Conservation (phyloP, 2,329 filamentous ascomycete genomes). For the Bipolaris sorokiniana region DNA sequence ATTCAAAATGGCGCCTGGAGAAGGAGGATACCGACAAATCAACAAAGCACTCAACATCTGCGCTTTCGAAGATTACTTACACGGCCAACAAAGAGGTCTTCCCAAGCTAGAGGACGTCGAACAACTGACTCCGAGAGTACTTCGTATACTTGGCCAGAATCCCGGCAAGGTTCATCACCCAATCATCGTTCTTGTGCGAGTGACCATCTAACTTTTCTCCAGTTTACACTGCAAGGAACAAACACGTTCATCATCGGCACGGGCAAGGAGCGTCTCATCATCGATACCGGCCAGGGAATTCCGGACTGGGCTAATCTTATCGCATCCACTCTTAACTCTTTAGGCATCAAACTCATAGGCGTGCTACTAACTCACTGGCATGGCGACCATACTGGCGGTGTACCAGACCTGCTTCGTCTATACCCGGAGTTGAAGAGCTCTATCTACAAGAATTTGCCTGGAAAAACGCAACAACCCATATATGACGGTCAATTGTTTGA, state of each 20-base stretch:
- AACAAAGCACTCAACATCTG: neutral
- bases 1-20: neutral
- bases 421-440: constrained; percentile 25
- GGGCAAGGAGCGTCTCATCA: neutral
- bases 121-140: neutral
- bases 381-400: constrained; percentile 53
- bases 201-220: no score
- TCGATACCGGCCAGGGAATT: constrained; percentile 4
- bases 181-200: no score
- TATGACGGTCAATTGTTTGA: constrained; percentile 47
- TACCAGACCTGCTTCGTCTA: constrained; percentile 45
- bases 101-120: neutral
- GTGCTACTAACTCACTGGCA: constrained; percentile 55
- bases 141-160: neutral
- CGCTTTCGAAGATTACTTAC: neutral
- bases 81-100: neutral
- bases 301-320: constrained; percentile 21
- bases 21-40: neutral
- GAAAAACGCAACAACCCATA: constrained; percentile 41
- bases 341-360: constrained; percentile 44
- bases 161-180: neutral
- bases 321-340: constrained; percentile 40
- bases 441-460: constrained; percentile 50
- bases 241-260: constrained; percentile 3
- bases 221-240: constrained; percentile 2